Base-by-base conservation (phyloP, 306 rosid species). In the Glycyrrhiza uralensis region DNA sequence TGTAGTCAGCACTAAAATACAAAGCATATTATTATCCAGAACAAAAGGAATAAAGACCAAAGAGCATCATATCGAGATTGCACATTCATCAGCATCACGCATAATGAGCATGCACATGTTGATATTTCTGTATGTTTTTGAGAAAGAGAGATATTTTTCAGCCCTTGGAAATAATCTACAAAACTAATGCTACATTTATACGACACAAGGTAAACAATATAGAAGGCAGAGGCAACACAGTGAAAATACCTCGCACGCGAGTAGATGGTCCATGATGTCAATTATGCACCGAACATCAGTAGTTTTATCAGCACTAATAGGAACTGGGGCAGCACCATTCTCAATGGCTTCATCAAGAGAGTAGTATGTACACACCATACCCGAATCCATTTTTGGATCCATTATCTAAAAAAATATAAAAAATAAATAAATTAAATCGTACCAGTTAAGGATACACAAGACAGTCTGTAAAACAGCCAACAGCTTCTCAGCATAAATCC, bases 341-440 rank as follows among this genome's bases (percentile, higher is more conserved):
- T 91, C 97, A 70, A 94, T 85, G 58, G 98, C 98, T 81, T 94
- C 98, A 24, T 94, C 98, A 19, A 94, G 87, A 26, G 98, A 94
- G 81, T 88, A 94, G 81, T 89, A 86, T 75, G 81, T 87, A 78
- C 87, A 85, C 36, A 88, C 78, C 24, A 94, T 91, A 68, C 98
- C 98, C 0, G 98, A 86, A 73, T 94, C 98, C 98, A 94, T 94
- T 87, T 94, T 94, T n/a, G 98, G 98, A 80, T 94, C 98, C 98
- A 94, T 94, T 81, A 94, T 94, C 98, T 94, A 66, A 47, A 57
- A 51, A 51, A 47, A 66, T n/a, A 74, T 12, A 68, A 15, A 44
- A 60, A 69, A 66, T 24, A 42, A 36, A 65, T 47, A 7, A 33
- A 5, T 17, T 20, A 23, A 32, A 10, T 8, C 8, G 20, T 19